Evolutionary conservation across 768 basidiomycete species (phyloP), one percentile per base, ranked within the genome.

Genomic region (Crassisporium funariophilum): DNA sequence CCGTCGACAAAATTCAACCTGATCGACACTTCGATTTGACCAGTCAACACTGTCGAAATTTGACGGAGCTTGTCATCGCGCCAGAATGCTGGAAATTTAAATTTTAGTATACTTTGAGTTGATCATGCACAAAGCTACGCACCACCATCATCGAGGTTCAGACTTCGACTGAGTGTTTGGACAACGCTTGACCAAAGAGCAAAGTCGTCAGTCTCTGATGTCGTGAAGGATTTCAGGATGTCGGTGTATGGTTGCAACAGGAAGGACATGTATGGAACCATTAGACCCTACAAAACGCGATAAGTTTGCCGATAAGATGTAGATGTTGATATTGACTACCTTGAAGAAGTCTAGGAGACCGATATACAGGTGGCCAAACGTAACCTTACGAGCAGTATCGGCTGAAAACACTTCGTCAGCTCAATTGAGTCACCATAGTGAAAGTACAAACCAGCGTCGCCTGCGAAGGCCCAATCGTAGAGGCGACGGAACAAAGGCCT

Each of bases 391-490:
- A 10, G 74, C 69, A 6, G 69, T 62, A 12, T 68, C 67, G 48
- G 50, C 64, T 71, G 35, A 15, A n/a, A 42, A 24, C 22, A 46
- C 11, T 19, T 25, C 25, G n/a, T 39, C 52, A 47, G 17, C 29
- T 2, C 24, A 37, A 17, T 15, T 3, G 22, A 34, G 29, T 10
- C 2, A 11, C 34, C 1, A 37, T n/a, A 25, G 13, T 9, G n/a
- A 33, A 39, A 8, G 13, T 13, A 65, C 74, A 23, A 57, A 84
- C 83, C 66, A 19, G 60, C 58, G 21, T 76, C 77, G 47, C 73
- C 71, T 1, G 76, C 78, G 57, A 94, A 94, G 0, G 93, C 93
- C 97, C 97, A 99, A 62, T 99, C 97, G 58, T 91, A 93, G 47
- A 95, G 66, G 44, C 85, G 84, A 44, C 93, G 83, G 79, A 98